These are phyloP conservation scores for Rhododendron henanense DNA, from an alignment of 148 eudicot genomes.

Conservation along the genomic window DNA sequence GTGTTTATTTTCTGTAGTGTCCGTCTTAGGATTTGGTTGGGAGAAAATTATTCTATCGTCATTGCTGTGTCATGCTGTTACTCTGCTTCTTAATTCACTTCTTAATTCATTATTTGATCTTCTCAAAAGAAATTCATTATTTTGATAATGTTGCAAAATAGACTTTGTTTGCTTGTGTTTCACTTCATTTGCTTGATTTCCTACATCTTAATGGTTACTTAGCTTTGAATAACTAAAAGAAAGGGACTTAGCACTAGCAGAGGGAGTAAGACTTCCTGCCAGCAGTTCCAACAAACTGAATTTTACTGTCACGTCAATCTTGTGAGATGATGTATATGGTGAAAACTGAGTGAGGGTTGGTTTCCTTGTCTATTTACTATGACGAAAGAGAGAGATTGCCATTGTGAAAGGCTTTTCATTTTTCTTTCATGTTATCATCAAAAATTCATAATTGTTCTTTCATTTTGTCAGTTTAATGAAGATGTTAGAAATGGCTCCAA, in stretches of 20 bases:
- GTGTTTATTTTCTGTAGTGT: not conserved
- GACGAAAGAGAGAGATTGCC: not conserved
- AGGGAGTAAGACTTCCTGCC: not conserved
- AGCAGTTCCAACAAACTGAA: not conserved
- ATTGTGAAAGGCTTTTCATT: not conserved
- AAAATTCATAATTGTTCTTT: not conserved
- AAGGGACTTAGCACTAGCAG: not conserved
- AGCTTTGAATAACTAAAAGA: not conserved
- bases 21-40: not conserved
- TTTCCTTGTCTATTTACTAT: not conserved
- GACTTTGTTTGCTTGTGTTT: not conserved
- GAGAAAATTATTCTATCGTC: not conserved
- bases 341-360: not conserved
- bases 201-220: not conserved
- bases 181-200: not conserved
- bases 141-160: not conserved
- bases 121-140: too few relatives aligned
- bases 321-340: not conserved
- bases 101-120: not conserved
- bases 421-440: not conserved
- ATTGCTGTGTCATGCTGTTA: not conserved
- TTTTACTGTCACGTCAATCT: not conserved
- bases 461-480: not conserved
- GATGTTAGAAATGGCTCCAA: not conserved
- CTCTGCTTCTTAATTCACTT: not conserved